Base-by-base conservation (phyloP, 106 monocot genomes). In the Dendrobium catenatum region DNA sequence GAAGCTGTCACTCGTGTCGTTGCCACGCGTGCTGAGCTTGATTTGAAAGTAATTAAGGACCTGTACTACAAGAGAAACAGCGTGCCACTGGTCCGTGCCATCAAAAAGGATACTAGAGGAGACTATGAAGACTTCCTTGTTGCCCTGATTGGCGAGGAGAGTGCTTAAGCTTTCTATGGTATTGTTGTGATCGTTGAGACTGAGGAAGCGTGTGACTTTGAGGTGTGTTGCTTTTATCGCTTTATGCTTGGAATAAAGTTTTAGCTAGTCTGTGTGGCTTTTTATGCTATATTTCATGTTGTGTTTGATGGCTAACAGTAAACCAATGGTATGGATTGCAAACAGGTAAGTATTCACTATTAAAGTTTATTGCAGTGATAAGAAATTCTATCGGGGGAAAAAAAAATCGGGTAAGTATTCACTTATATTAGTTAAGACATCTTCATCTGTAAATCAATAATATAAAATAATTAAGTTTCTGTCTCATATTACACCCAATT, bases 61-160 rank as follows among this genome's bases (percentile, higher is more conserved):
- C 46, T 78, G 8, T 95, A 95, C 83, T 75, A 83, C 56, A 88
- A 95, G 76, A 91, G 95, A 55, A 95, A 91, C 85, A 91, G 84
- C 44, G 84, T 88, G 22, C 72, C 88, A 0, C 77, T 95, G 20
- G 88, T 83, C 11, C 78, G 20, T 3, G 91, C 93, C 51, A 77
- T 95, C 15, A 47, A 78, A 1, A 84, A 79, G 2, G 91, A 91
- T 42, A 95, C 95, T 37, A 83, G 83, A 29, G 93, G 93, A 51
- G 91, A 95, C 72, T 95, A 95, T 68, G 68, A 93, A 76, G 80
- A 64, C 2, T 85, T 93, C 81, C 93, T 95, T 54, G 81, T 91
- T 70, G 86, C 89, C 18, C 68, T 95, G 41, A 48, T 95, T 3
- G 91, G 95, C 0, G 70, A 89, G 68, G 85, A 68, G n/a, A 27